Evolutionary conservation across 352 stramenopile genomes (phyloP), one percentile per base, ranked within the genome.

Genomic region (Globisporangium middletonii): DNA sequence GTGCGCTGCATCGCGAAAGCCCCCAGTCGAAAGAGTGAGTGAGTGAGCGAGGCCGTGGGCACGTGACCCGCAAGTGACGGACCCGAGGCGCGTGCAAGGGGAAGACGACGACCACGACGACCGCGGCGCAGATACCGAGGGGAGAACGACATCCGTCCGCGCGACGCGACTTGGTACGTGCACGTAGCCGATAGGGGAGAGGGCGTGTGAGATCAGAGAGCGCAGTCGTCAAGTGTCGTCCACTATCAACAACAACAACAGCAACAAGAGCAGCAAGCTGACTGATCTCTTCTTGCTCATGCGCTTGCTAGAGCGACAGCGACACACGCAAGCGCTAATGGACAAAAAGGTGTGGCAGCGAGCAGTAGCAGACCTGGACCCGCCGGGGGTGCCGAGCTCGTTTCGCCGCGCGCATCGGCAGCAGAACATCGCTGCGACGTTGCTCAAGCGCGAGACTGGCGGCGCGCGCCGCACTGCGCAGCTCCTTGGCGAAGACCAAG

Each of bases 321-420:
- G 7, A 48, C 18, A 26, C 43, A 48, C n/a, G 4, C 48, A 18
- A 12, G n/a, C 26, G 1, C 15, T 9, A 13, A 68, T 81, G 65
- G 69, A 78, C 53, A 72, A 73, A 52, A 89, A 92, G 58, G 73
- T 92, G 37, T 90, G 79, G 71, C 77, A 89, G 61, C 77, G 82
- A 46, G 82, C 82, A 26, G 73, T 83, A 27, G 80, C 74, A 23
- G 80, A 89, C 26, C 43, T 92, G 60, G 74, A 88, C 55, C 79
- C 82, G 53, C 78, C 79, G 1, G 82, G 82, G 35, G 82, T 89
- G 26, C 82, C 82, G 50, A 87, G 77, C 60, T 92, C 82, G 11
- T 92, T 92, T 55, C 72, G 77, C 2, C 78, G 83, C 30, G 78
- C 75, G 26, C 72, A 79, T 55, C 72, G 69, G 26, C 67, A 83